Evolutionary conservation across 306 rosid genomes (phyloP).

Genomic region (Citrullus mucosospermus): DNA sequence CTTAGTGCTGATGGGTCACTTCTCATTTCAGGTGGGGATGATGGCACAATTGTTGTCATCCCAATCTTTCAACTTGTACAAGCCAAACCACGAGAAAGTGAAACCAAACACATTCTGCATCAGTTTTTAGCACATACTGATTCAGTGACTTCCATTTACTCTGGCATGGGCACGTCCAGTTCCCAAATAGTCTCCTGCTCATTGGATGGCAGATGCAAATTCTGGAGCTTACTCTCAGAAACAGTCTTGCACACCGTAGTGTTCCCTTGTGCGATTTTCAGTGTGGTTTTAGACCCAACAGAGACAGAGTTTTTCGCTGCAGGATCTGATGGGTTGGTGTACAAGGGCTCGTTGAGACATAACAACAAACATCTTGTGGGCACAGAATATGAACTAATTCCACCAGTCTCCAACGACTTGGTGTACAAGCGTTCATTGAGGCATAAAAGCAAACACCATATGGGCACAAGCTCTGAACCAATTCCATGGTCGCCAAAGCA

Average conservation of each 20-base stretch:
- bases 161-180: slow-evolving; percentile 16
- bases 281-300: slow-evolving; percentile 25
- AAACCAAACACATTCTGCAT: slow-evolving; percentile 15
- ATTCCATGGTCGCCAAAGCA: slow-evolving; percentile 26
- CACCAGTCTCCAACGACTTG: slow-evolving; percentile 40
- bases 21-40: slow-evolving; percentile 51
- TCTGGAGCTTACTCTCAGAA: slow-evolving; percentile 37
- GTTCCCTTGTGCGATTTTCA: slow-evolving; percentile 39
- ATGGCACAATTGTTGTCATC: slow-evolving; percentile 41
- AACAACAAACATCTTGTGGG: background rate
- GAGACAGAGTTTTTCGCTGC: slow-evolving; percentile 36
- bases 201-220: slow-evolving; percentile 44
- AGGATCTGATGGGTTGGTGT: slow-evolving; percentile 56
- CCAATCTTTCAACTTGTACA: slow-evolving; percentile 42
- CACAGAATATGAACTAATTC: background rate
- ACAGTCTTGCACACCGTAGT: slow-evolving; percentile 14
- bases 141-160: slow-evolving; percentile 32
- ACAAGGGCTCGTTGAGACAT: slow-evolving; percentile 19
- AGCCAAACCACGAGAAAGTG: background rate
- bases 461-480: slow-evolving; percentile 2
- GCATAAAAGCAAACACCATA: background rate
- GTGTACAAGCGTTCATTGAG: slow-evolving; percentile 23
- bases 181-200: slow-evolving; percentile 44
- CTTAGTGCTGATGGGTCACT: slow-evolving; percentile 50
- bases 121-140: slow-evolving; percentile 41